These are phyloP conservation scores for Annona squamosa DNA, from an alignment of 164 flowering plant genomes.

Conservation along the genomic window DNA sequence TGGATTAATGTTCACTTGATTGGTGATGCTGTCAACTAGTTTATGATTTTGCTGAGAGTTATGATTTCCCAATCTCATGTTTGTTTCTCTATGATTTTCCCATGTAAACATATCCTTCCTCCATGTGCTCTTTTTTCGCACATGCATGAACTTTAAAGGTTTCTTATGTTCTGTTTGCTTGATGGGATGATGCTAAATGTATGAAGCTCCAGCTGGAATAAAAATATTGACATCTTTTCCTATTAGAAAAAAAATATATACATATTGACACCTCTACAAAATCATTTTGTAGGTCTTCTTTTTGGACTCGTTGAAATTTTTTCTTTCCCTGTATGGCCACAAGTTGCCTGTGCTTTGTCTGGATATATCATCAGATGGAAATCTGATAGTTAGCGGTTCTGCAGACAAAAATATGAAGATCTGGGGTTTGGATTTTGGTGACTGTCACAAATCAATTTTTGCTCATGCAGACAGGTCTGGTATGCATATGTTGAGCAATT, in stretches of 20 bases:
- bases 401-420: conserved; percentile 92
- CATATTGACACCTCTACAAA: conserved; percentile 3
- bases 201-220: neutral
- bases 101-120: no score
- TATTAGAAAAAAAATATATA: no score
- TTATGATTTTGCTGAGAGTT: no score
- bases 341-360: conserved; percentile 79
- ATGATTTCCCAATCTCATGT: no score
- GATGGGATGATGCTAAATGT: no score
- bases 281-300: conserved; percentile 57
- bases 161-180: no score
- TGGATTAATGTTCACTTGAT: no score
- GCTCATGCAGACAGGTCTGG: conserved; percentile 86
- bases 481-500: no score
- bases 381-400: conserved; percentile 81
- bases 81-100: no score
- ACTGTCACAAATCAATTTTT: conserved; percentile 92
- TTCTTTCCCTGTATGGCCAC: conserved; percentile 83
- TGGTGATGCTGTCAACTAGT: no score
- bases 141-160: no score
- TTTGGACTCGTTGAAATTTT: conserved; percentile 69
- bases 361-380: conserved; percentile 95
- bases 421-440: conserved; percentile 99
- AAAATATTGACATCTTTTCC: neutral
- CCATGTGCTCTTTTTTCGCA: no score